Conservation (phyloP, 2,329 filamentous ascomycete genomes). For the Xylaria digitata region DNA sequence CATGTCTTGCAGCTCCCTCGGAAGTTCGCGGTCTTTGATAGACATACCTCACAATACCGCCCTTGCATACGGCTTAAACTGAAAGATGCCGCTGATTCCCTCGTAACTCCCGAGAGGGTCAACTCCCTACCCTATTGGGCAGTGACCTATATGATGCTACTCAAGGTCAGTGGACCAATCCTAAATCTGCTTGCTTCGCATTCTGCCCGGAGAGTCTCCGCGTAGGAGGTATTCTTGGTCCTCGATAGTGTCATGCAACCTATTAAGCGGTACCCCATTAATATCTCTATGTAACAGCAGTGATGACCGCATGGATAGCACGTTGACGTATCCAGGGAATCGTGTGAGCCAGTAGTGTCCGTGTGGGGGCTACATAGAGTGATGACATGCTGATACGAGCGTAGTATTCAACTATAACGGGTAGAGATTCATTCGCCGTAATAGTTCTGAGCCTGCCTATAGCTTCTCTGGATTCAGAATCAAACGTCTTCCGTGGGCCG, state of each 20-base stretch:
- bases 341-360: conserved; percentile 1
- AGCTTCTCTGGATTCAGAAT: conserved; percentile 8
- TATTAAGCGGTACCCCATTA: background rate
- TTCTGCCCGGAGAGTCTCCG: conserved; percentile 12
- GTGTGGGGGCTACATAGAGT: conserved; percentile 26
- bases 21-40: conserved; percentile 13
- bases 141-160: conserved; percentile 3
- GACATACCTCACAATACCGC: background rate
- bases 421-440: background rate
- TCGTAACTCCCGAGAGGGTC: background rate
- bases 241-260: conserved; percentile 16
- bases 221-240: conserved; percentile 12
- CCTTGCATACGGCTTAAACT: conserved; percentile 13
- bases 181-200: conserved; percentile 6
- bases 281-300: conserved; percentile 2
- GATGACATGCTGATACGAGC: conserved; percentile 25
- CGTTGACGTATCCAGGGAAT: conserved; percentile 7
- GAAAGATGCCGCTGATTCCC: background rate
- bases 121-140: background rate
- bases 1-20: conserved; percentile 1
- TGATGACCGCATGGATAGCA: conserved; percentile 18
- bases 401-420: conserved; percentile 22
- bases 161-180: background rate
- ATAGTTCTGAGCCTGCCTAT: conserved; percentile 11
- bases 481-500: background rate